Percentiles rank a stretch among this genome's conserved stretches.
Conservation (phyloP, 352 stramenopile genomes). For the Phytopythium cucurbitacearum region DNA sequence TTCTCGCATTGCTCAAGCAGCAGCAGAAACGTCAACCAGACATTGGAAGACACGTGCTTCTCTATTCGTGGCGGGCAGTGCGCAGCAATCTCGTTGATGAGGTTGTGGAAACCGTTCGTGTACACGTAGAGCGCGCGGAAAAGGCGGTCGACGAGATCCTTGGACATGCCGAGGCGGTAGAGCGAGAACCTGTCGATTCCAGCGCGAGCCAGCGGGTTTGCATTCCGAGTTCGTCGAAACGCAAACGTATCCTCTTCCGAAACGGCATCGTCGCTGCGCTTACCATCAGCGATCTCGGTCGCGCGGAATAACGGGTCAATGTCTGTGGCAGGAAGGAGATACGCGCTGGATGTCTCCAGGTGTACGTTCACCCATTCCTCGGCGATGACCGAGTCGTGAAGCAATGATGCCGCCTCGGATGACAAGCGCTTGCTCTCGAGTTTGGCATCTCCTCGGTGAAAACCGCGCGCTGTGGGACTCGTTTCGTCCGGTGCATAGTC, state of each 20-base stretch:
- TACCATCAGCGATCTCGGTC: conserved; percentile 12
- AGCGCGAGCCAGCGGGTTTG: conserved; percentile 42
- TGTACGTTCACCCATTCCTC: conserved; percentile 83
- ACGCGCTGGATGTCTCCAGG: conserved; percentile 44
- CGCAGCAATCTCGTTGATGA: conserved; percentile 76
- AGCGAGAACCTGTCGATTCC: conserved; percentile 71
- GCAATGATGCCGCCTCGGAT: conserved; percentile 9
- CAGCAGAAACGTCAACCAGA: conserved; percentile 73
- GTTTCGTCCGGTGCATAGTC: too few species aligned
- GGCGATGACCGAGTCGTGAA: conserved; percentile 64
- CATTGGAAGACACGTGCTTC: conserved; percentile 76
- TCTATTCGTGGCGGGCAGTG: conserved; percentile 60
- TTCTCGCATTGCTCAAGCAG: conserved; percentile 78
- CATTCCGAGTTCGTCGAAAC: conserved; percentile 36
- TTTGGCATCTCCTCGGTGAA: too few species aligned
- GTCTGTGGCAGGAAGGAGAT: conserved; percentile 46
- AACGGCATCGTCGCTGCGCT: conserved; percentile 28
- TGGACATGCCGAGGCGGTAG: conserved; percentile 71
- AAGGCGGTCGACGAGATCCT: conserved; percentile 69
- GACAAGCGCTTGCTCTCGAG: too few species aligned
- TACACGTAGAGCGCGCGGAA: conserved; percentile 84
- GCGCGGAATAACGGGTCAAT: conserved; percentile 28
- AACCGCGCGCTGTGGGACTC: too few species aligned
- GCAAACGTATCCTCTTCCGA: conserved; percentile 34
- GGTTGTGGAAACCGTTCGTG: conserved; percentile 80